Evolutionary conservation across 768 basidiomycete genomes (phyloP), one percentile per base, ranked within the genome.

Genomic region (Rhodocollybia butyracea): DNA sequence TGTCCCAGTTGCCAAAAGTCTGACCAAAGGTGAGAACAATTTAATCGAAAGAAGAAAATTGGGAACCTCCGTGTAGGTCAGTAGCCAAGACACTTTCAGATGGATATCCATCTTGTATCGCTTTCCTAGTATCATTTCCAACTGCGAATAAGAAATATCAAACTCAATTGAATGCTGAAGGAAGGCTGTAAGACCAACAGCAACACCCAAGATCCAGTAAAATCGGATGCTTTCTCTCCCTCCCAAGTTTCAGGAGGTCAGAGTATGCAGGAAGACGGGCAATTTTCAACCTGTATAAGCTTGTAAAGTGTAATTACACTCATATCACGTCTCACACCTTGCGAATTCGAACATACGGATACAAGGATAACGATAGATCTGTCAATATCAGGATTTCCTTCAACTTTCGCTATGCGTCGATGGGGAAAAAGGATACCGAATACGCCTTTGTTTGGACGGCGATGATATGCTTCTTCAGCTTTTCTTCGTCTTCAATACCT

Each of bases 1-100:
- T 87, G 84, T 1, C 86, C 86, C 3, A 78, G 70, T 5, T 81
- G 72, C 85, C 84, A 86, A 58, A 83, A 82, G 5, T 69, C 85
- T 85, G 53, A 13, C 22, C 24, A 26, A 41, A 22, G 15, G 21
- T 31, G 8, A 32, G 51, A 7, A 38, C 10, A 55, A 31, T 19
- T 12, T n/a, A n/a, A n/a, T n/a, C n/a, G n/a, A n/a, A n/a, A n/a
- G 13, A 12, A 31, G 29, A 51, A n/a, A 8, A 21, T 6, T 8
- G 45, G 42, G 5, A 21, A 41, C 40, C 40, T 41, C 17, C 22
- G 40, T 19, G 40, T n/a, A 41, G 8, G 40, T 41, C 40, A n/a
- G 40, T 11, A 8, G 40, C 40, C 8, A 41, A 7, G 22, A 68
- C 62, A 55, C 70, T 68, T 46, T 70, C 32, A 1, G 63, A 19